Evolutionary conservation across 2,329 filamentous ascomycete species (phyloP).

Genomic region (Colletotrichum sp.): DNA sequence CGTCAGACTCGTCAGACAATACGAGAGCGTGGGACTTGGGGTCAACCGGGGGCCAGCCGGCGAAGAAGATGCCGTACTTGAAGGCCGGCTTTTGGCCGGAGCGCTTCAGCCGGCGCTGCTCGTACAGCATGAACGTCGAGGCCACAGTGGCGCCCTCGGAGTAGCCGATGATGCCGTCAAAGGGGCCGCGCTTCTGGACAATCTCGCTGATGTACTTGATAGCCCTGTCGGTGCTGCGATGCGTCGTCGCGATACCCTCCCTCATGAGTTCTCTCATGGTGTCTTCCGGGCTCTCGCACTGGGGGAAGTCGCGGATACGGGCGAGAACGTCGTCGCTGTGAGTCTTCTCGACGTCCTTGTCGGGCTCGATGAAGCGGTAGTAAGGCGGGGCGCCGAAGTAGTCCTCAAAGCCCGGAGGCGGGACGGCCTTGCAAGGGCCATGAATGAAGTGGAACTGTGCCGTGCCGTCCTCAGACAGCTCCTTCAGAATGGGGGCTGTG

Average conservation of each 20-base stretch:
- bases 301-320: slow-evolving; percentile 59
- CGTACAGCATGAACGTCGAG: slow-evolving; percentile 56
- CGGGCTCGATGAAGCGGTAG: slow-evolving; percentile 60
- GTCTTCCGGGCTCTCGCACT: slow-evolving; percentile 57
- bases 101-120: slow-evolving; percentile 39
- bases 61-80: slow-evolving; percentile 57
- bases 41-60: slow-evolving; percentile 58
- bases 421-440: slow-evolving; percentile 53
- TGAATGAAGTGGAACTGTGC: slow-evolving; percentile 58
- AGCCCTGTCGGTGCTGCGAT: slow-evolving; percentile 42
- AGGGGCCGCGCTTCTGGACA: slow-evolving; percentile 48
- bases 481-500: slow-evolving; percentile 54
- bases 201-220: slow-evolving; percentile 48
- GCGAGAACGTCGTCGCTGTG: slow-evolving; percentile 51
- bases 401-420: slow-evolving; percentile 59
- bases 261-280: slow-evolving; percentile 57
- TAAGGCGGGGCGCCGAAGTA: slow-evolving; percentile 63
- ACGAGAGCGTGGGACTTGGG: slow-evolving; percentile 47
- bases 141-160: slow-evolving; percentile 65
- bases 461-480: slow-evolving; percentile 48
- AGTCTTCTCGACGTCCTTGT: slow-evolving; percentile 47
- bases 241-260: slow-evolving; percentile 41
- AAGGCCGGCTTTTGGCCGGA: slow-evolving; percentile 36
- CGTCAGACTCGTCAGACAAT: slow-evolving; percentile 53
- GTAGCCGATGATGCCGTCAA: slow-evolving; percentile 64